These are phyloP conservation scores for Physocladia obscura DNA, from an alignment of 192 early-diverging fungal species.

Conservation along the genomic window DNA sequence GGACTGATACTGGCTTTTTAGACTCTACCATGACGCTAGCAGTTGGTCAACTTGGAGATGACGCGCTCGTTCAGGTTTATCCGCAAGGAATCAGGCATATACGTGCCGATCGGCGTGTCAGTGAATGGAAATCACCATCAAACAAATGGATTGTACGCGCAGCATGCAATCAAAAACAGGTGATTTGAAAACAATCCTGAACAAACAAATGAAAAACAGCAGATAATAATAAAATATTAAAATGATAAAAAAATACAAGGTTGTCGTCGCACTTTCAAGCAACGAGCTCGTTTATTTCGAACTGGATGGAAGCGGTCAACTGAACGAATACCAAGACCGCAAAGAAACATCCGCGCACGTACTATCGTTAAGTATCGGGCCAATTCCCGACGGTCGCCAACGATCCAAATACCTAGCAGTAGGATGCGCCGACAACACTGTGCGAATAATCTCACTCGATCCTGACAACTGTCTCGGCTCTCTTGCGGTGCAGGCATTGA, in stretches of 20 bases:
- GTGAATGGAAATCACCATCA: conserved; percentile 89
- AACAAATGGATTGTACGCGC: conserved; percentile 73
- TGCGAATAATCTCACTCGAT: conserved; percentile 83
- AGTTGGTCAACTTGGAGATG: conserved; percentile 81
- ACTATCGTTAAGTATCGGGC: conserved; percentile 75
- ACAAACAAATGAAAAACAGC: too few species aligned
- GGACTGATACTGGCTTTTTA: conserved; percentile 86
- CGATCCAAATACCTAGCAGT: conserved; percentile 81
- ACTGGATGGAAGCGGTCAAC: conserved; percentile 74
- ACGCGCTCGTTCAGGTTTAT: conserved; percentile 76
- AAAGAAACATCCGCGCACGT: conserved; percentile 71
- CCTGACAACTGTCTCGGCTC: conserved; percentile 75
- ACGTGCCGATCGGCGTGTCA: conserved; percentile 79
- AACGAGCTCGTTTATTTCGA: conserved; percentile 93
- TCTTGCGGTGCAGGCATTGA: conserved; percentile 71
- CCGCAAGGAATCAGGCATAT: conserved; percentile 90
- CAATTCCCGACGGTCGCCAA: conserved; percentile 74
- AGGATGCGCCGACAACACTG: conserved; percentile 89
- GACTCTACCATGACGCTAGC: conserved; percentile 80
- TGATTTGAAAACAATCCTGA: not conserved
- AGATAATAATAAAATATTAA: too few species aligned
- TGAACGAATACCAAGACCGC: conserved; percentile 85
- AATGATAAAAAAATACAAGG: too few species aligned
- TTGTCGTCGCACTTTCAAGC: conserved; percentile 77
- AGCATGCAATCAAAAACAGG: conserved; percentile 75